Evolutionary conservation across 192 early-diverging fungal genomes (phyloP), one percentile per base, ranked within the genome.

Genomic region (Coemansia sp.): DNA sequence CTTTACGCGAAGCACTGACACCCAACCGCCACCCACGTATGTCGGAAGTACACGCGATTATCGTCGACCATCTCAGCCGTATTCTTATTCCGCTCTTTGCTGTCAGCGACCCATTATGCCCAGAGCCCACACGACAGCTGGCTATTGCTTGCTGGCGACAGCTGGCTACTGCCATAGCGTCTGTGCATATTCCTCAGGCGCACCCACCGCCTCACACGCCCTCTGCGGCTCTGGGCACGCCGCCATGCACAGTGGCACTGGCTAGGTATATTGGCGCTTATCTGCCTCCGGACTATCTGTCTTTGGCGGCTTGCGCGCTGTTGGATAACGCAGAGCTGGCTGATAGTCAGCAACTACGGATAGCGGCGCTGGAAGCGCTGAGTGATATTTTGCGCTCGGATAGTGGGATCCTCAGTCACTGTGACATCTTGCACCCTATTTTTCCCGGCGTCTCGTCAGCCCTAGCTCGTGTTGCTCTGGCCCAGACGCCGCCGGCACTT

Each of bases 371-470:
- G 12, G 73, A 72, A 4, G 56, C 70, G 7, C 45, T 80, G 37
- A 3, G 24, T 9, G 69, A 69, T 3, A 38, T 68, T 2, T 22
- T 64, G 44, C 47, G 49, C 20, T 5, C 10, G 0, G 24, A 24
- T 0, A 1, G n/a, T 2, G 62, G 65, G 3, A 41, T 68, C 16
- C 55, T 80, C 4, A 40, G 59, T n/a, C 6, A 39, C 30, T 3
- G 20, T 2, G 24, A 34, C 22, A 1, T 3, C 0, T 16, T 72
- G 35, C 16, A 2, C n/a, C 35, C 53, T 0, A 71, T 80, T 7
- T 75, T 80, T n/a, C 78, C 78, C 3, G 78, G 78, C 0, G 29
- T 66, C 18, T 67, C 67, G 8, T 80, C 78, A 2, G 64, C 73
- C 15, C 60, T 75, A 2, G 66, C 69, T 2, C 50, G 78, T 6